phyloP scores from a whole-genome alignment of 352 stramenopile genomes.

The Phytophthora sp. region DNA sequence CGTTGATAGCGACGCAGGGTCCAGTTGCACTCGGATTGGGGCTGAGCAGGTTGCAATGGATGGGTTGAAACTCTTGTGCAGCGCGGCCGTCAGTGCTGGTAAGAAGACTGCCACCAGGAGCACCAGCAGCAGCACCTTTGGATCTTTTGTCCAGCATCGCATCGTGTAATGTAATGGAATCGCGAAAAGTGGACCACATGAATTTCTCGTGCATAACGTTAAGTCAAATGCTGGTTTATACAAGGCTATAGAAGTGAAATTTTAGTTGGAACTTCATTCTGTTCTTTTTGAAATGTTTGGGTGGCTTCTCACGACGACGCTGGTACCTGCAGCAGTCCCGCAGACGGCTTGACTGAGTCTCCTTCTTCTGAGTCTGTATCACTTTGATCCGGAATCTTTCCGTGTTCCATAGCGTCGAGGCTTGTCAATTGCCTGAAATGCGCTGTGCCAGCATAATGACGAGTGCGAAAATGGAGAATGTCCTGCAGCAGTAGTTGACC shows the following conservation, averaged over 20 bases:
- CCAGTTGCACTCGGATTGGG: neutral
- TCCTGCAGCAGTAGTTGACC: neutral
- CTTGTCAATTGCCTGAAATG: neutral
- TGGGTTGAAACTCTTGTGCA: neutral
- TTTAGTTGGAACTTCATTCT: too few relatives aligned
- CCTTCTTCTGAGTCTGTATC: slow-evolving; percentile 7
- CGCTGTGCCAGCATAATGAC: neutral
- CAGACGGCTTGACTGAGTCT: neutral
- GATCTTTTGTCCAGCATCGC: too few relatives aligned
- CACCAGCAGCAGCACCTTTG: too few relatives aligned
- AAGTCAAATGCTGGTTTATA: too few relatives aligned
- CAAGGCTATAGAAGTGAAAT: too few relatives aligned
- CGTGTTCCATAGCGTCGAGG: neutral
- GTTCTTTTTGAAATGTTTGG: too few relatives aligned
- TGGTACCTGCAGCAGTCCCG: neutral
- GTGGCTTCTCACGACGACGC: too few relatives aligned
- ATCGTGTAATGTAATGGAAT: too few relatives aligned
- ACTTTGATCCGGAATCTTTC: neutral
- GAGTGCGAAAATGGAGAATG: neutral
- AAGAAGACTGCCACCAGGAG: slow-evolving; percentile 5
- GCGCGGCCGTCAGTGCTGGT: too few relatives aligned
- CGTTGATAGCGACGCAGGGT: slow-evolving; percentile 17
- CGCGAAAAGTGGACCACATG: too few relatives aligned
- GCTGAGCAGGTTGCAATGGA: slow-evolving; percentile 23
- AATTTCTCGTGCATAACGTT: too few relatives aligned